Percentiles rank a stretch among this genome's conserved stretches.
Evolutionary conservation across 2,329 filamentous ascomycete species (phyloP).

Genomic region (Botrytis fabae): DNA sequence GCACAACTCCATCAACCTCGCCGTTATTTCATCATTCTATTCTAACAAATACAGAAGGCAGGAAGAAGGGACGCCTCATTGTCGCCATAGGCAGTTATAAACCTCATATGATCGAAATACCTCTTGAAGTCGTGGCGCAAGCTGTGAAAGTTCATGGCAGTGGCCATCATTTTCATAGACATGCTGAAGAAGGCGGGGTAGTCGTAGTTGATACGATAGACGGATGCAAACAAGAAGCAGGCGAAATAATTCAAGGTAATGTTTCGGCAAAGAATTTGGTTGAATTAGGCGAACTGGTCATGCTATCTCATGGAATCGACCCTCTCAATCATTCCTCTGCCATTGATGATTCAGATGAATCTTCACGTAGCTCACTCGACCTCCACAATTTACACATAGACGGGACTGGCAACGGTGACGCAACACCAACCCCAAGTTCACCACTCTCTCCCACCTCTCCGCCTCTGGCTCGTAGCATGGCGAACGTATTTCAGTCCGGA

Average conservation of each 20-base stretch:
- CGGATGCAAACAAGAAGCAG: conserved; percentile 72
- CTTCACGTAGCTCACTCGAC: conserved; percentile 11
- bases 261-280: conserved; percentile 75
- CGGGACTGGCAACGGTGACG: not conserved
- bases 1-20: conserved; percentile 74
- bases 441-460: not conserved
- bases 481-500: not conserved
- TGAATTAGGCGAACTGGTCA: conserved; percentile 79
- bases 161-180: conserved; percentile 64
- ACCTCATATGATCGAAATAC: conserved; percentile 78
- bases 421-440: conserved; percentile 8
- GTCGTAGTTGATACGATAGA: conserved; percentile 76
- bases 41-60: conserved; percentile 69
- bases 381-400: not conserved
- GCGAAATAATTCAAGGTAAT: conserved; percentile 79
- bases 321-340: conserved; percentile 18
- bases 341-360: conserved; percentile 28
- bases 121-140: conserved; percentile 71
- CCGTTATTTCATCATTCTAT: conserved; percentile 74
- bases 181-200: conserved; percentile 62
- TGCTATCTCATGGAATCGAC: conserved; percentile 49
- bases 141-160: conserved; percentile 55
- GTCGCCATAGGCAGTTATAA: conserved; percentile 71
- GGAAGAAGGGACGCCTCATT: conserved; percentile 70
- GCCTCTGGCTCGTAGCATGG: conserved; percentile 10